These are phyloP conservation scores for Colletotrichum siamense DNA, from an alignment of 2,329 filamentous ascomycete genomes.

Conservation along the genomic window DNA sequence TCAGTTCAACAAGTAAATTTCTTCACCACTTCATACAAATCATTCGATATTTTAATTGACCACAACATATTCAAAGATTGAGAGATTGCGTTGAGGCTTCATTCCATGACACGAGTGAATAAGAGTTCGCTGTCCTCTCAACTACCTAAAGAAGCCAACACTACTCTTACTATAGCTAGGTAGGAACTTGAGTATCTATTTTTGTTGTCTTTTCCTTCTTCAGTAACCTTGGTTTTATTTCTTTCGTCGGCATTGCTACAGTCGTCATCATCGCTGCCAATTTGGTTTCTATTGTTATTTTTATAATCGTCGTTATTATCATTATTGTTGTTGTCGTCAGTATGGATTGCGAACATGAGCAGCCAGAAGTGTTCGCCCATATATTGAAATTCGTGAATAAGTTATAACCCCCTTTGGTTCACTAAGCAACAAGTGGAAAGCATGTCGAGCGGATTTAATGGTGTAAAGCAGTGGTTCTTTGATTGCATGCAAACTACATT, in stretches of 20 bases:
- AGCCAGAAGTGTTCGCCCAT: neutral
- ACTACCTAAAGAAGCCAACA: neutral
- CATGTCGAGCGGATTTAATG: neutral
- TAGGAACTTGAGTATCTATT: neutral
- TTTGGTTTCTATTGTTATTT: too few relatives aligned
- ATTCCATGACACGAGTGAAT: neutral
- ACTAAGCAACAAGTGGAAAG: neutral
- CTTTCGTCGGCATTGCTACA: neutral
- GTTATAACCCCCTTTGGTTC: neutral
- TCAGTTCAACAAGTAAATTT: neutral
- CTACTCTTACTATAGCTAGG: neutral
- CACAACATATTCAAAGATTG: neutral
- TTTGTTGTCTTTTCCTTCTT: neutral
- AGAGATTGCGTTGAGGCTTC: neutral
- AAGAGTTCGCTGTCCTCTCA: neutral
- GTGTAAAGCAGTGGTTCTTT: neutral
- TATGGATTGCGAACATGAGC: neutral
- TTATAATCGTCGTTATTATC: too few relatives aligned
- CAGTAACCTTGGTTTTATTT: rapidly evolving
- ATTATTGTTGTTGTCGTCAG: too few relatives aligned
- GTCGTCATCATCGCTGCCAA: neutral
- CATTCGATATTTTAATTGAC: neutral
- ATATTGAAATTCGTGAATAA: neutral
- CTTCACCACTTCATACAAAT: neutral
- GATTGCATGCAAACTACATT: neutral